Conservation (phyloP, 1,139 yeast species). For the Wickerhamiella infanticola region DNA sequence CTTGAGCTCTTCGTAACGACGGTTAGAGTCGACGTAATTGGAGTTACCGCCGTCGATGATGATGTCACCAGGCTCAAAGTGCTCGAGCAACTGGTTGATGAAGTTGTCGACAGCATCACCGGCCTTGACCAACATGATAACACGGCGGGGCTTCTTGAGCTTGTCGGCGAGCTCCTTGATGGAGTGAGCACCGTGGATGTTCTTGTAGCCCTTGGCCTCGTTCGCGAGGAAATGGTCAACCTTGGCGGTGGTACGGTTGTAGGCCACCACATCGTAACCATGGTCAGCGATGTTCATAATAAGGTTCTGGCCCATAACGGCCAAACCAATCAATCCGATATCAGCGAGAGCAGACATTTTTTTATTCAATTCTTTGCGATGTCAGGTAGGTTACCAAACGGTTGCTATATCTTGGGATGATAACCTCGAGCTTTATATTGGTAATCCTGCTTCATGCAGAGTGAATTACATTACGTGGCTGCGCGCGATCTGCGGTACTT, state of each 20-base stretch:
- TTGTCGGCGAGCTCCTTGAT: slow-evolving; percentile 74
- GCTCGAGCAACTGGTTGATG: slow-evolving; percentile 75
- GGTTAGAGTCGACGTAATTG: slow-evolving; percentile 96
- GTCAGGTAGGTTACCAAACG: no score
- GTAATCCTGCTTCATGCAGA: no score
- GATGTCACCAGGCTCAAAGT: slow-evolving; percentile 92
- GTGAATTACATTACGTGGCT: no score
- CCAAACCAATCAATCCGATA: slow-evolving; percentile 97
- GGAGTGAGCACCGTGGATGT: slow-evolving; percentile 90
- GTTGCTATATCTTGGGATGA: no score
- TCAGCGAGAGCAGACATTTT: slow-evolving; percentile 46
- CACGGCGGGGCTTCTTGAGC: slow-evolving; percentile 94
- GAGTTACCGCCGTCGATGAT: slow-evolving; percentile 99
- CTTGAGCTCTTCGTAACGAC: slow-evolving; percentile 85
- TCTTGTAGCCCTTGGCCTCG: slow-evolving; percentile 85
- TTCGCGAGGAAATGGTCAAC: slow-evolving; percentile 85
- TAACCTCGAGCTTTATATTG: no score
- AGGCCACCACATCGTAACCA: slow-evolving; percentile 88
- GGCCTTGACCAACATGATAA: slow-evolving; percentile 88
- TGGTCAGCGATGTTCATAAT: slow-evolving; percentile 97
- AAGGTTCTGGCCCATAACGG: slow-evolving; percentile 99
- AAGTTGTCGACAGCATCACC: slow-evolving; percentile 90
- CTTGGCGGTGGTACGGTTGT: slow-evolving; percentile 92
- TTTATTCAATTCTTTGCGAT: background rate
- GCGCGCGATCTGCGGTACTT: no score